Conservation (phyloP, 768 basidiomycete species). For the Floccularia luteovirens region DNA sequence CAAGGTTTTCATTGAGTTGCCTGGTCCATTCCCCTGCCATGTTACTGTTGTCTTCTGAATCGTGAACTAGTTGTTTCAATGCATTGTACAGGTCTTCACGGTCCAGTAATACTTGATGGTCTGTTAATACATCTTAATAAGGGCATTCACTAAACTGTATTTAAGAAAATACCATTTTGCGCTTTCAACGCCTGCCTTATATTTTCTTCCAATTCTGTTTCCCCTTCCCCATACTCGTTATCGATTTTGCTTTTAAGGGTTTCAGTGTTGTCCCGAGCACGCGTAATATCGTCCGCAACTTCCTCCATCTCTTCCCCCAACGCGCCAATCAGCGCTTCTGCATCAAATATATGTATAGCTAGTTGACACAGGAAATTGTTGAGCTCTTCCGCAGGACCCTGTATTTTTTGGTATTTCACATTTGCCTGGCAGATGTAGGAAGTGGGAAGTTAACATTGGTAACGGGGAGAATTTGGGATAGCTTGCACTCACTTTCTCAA, state of each 20-base stretch:
- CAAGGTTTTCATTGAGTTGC: neutral
- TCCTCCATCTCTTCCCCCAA: constrained; percentile 25
- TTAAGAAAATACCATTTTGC: constrained; percentile 9
- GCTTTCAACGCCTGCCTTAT: constrained; percentile 11
- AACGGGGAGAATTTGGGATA: neutral
- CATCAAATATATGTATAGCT: constrained; percentile 12
- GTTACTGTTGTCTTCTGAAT: neutral
- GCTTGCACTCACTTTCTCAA: constrained; percentile 16
- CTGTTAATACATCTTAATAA: constrained; percentile 5
- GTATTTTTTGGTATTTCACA: constrained; percentile 11
- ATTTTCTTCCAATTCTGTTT: constrained; percentile 9
- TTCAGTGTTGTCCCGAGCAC: neutral
- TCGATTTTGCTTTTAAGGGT: neutral
- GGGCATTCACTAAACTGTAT: neutral
- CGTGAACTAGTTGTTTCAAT: neutral
- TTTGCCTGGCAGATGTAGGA: constrained; percentile 11
- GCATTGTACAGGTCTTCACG: constrained; percentile 15
- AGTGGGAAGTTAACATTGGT: neutral
- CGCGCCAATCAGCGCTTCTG: constrained; percentile 22
- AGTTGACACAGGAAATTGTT: constrained; percentile 12
- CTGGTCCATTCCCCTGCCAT: neutral
- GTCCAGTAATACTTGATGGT: constrained; percentile 16
- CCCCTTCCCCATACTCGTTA: constrained; percentile 3
- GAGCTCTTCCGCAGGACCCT: constrained; percentile 14
- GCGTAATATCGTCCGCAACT: constrained; percentile 10